Percentiles rank a stretch among this genome's conserved stretches.
Evolutionary conservation across 148 eudicot species (phyloP).

Genomic region (Polygonum aviculare): DNA sequence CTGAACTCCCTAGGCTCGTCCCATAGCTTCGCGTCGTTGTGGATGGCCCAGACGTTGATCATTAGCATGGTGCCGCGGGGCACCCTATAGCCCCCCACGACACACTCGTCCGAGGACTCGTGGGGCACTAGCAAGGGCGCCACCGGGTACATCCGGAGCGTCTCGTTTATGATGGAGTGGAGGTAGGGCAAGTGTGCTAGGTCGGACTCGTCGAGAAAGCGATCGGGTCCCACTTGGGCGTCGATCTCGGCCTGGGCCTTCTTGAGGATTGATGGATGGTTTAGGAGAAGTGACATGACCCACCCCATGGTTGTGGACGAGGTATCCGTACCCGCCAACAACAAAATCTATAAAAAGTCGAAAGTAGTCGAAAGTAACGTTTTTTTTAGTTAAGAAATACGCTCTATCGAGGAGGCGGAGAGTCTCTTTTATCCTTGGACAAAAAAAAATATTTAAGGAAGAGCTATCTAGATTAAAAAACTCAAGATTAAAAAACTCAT

Average conservation of each 20-base stretch:
- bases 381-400: too few relatives aligned
- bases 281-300: conserved; percentile 6
- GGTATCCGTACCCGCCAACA: conserved; percentile 5
- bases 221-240: neutral
- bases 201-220: neutral
- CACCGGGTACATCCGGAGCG: conserved; percentile 4
- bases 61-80: neutral
- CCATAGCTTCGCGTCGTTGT: conserved; percentile 8
- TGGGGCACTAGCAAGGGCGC: conserved; percentile 1
- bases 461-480: too few relatives aligned
- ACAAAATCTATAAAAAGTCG: neutral
- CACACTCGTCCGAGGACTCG: neutral
- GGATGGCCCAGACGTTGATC: conserved; percentile 9
- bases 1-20: conserved; percentile 7
- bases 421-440: too few relatives aligned
- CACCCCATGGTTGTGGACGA: conserved; percentile 6
- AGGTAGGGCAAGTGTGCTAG: neutral
- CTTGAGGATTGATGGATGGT: conserved; percentile 2
- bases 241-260: conserved; percentile 5
- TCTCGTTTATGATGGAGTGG: conserved; percentile 9
- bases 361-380: neutral
- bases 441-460: too few relatives aligned
- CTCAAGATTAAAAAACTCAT: too few relatives aligned
- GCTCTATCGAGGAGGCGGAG: too few relatives aligned
- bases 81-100: conserved; percentile 2